Conservation (phyloP, 2,329 filamentous ascomycete genomes). For the Endoconidiophora laricicola region DNA sequence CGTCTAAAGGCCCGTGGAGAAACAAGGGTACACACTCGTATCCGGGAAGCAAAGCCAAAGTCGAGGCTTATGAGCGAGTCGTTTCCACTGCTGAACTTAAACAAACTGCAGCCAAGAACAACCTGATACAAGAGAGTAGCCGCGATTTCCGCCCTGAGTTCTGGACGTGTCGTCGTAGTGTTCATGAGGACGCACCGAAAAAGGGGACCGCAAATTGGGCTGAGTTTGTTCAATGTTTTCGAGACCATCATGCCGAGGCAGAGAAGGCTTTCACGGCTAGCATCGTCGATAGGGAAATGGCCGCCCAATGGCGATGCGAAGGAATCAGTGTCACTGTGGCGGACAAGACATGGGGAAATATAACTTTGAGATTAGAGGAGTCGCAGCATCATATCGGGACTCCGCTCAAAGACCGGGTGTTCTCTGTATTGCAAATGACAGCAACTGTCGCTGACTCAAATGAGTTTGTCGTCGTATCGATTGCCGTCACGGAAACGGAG, state of each 20-base stretch:
- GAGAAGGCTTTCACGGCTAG: slow-evolving; percentile 26
- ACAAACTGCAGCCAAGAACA: slow-evolving; percentile 21
- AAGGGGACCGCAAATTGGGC: slow-evolving; percentile 41
- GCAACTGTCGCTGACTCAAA: slow-evolving; percentile 15
- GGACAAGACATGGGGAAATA: slow-evolving; percentile 28
- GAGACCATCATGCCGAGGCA: slow-evolving; percentile 28
- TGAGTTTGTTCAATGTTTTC: slow-evolving; percentile 45
- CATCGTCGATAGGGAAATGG: slow-evolving; percentile 21
- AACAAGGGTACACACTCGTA: slow-evolving; percentile 32
- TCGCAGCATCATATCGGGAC: slow-evolving; percentile 47
- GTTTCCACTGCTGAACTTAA: slow-evolving; percentile 29
- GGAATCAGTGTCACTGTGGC: slow-evolving; percentile 24
- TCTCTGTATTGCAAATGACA: slow-evolving; percentile 48
- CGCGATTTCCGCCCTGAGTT: slow-evolving; percentile 26
- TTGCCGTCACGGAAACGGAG: slow-evolving; percentile 26
- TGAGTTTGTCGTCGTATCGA: slow-evolving; percentile 42
- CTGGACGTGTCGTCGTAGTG: slow-evolving; percentile 48
- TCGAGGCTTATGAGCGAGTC: slow-evolving; percentile 36
- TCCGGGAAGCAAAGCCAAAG: slow-evolving; percentile 29
- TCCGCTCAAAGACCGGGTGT: slow-evolving; percentile 46
- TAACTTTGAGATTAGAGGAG: slow-evolving; percentile 39
- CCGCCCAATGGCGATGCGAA: slow-evolving; percentile 26
- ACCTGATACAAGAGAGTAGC: slow-evolving; percentile 15
- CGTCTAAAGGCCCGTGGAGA: slow-evolving; percentile 26
- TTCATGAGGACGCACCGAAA: slow-evolving; percentile 36